phyloP scores from a whole-genome alignment of 192 early-diverging fungal genomes.

The Rhizoclosmatium globosum region DNA sequence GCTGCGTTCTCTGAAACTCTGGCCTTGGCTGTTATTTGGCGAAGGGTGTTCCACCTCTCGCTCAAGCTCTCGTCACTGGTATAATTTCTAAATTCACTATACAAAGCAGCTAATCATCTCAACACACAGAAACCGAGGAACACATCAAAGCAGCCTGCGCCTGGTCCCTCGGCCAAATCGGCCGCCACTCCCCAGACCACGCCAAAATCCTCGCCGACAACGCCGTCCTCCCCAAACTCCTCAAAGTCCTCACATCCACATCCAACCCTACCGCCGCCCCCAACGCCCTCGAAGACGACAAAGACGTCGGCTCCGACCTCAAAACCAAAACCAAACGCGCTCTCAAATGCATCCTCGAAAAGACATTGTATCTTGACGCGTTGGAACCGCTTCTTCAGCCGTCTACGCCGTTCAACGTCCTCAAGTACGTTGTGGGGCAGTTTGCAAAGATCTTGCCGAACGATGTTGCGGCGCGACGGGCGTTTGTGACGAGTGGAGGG shows the following conservation, averaged over 20 bases:
- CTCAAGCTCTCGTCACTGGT: conserved; percentile 53
- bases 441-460: conserved; percentile 67
- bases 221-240: conserved; percentile 61
- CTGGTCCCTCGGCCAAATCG: conserved; percentile 67
- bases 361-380: conserved; percentile 59
- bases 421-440: conserved; percentile 68
- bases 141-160: conserved; percentile 67
- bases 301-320: conserved; percentile 56
- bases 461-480: conserved; percentile 59
- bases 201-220: conserved; percentile 65
- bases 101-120: not conserved
- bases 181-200: conserved; percentile 67
- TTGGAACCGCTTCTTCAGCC: conserved; percentile 61
- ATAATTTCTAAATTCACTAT: not conserved
- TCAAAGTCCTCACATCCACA: conserved; percentile 51
- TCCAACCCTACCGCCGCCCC: not conserved
- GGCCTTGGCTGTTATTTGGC: conserved; percentile 65
- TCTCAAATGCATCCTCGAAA: conserved; percentile 61
- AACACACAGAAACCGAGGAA: conserved; percentile 53
- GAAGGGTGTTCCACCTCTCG: conserved; percentile 59
- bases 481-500: conserved; percentile 64
- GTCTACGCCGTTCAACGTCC: conserved; percentile 58
- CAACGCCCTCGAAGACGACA: conserved; percentile 28
- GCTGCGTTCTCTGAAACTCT: conserved; percentile 68
- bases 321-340: conserved; percentile 65